These are phyloP conservation scores for Linnemannia exigua DNA, from an alignment of 192 early-diverging fungal species.

Conservation along the genomic window DNA sequence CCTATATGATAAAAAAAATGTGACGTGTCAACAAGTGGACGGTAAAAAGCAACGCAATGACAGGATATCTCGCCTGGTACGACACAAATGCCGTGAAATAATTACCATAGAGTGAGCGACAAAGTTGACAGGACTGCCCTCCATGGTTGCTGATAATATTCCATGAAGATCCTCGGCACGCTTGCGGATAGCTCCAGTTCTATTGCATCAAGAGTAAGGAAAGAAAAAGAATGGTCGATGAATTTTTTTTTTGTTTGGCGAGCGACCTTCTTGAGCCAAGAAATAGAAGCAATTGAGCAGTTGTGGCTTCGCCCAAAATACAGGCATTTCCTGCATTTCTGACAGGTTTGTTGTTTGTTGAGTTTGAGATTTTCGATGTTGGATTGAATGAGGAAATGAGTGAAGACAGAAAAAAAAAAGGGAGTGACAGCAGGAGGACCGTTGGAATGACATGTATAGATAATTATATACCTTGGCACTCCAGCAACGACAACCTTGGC, in stretches of 20 bases:
- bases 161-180: conserved; percentile 84
- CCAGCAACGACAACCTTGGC: conserved; percentile 85
- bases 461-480: conserved; percentile 67
- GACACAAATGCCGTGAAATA: background rate
- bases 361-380: background rate
- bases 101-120: conserved; percentile 93
- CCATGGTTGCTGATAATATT: conserved; percentile 69
- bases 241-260: background rate
- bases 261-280: background rate
- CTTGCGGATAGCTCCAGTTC: conserved; percentile 77
- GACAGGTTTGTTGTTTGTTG: conserved; percentile 6
- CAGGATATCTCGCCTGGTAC: background rate
- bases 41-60: background rate
- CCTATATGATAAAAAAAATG: conserved; percentile 59
- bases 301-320: background rate
- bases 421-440: background rate
- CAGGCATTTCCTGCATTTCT: background rate
- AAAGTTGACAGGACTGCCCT: conserved; percentile 82
- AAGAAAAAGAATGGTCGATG: background rate
- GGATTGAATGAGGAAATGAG: background rate
- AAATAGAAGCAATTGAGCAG: background rate
- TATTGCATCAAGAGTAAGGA: background rate
- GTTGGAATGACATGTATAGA: background rate
- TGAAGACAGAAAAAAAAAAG: too few species aligned
- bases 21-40: background rate